Percentiles rank a stretch among this genome's conserved stretches.
Conservation (phyloP, 1,284 basidiomycete genomes). For the Agaricales sp. region DNA sequence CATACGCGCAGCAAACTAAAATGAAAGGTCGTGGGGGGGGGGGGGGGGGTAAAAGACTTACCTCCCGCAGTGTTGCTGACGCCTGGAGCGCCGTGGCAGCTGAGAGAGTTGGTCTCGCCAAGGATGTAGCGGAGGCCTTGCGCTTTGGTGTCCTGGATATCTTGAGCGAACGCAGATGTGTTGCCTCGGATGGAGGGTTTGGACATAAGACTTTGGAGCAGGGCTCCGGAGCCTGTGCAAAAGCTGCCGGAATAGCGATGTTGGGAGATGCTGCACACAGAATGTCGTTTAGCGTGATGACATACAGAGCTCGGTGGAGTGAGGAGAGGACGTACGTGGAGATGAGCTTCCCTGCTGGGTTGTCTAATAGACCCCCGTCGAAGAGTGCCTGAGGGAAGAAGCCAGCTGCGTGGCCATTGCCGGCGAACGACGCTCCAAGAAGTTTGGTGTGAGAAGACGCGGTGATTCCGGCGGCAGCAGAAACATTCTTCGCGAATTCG, state of each 20-base stretch:
- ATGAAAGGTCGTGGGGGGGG: too few species aligned
- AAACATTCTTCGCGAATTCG: constrained; percentile 20
- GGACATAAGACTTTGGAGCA: constrained; percentile 49
- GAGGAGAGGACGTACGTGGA: constrained; percentile 17
- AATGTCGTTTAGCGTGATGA: constrained; percentile 6
- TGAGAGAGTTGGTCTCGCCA: constrained; percentile 48
- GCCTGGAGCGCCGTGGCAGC: constrained; percentile 49
- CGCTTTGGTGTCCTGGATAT: constrained; percentile 35
- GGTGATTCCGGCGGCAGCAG: constrained; percentile 15
- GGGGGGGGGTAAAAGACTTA: too few species aligned
- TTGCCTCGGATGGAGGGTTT: constrained; percentile 51
- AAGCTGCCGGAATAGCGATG: constrained; percentile 54
- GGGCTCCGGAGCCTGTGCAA: constrained; percentile 35
- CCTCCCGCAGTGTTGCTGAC: constrained; percentile 57
- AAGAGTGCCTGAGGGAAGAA: constrained; percentile 51
- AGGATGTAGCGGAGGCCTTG: constrained; percentile 47
- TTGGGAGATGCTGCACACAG: constrained; percentile 40
- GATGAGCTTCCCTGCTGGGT: constrained; percentile 28
- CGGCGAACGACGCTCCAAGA: constrained; percentile 44
- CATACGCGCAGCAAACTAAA: neutral
- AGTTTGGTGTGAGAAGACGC: constrained; percentile 30
- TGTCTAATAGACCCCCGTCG: constrained; percentile 28
- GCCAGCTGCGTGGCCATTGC: constrained; percentile 30
- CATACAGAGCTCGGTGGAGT: constrained; percentile 4
- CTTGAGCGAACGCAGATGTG: constrained; percentile 34